phyloP scores from a whole-genome alignment of 495 filamentous ascomycete genomes.

The Penicillium chermesinum region DNA sequence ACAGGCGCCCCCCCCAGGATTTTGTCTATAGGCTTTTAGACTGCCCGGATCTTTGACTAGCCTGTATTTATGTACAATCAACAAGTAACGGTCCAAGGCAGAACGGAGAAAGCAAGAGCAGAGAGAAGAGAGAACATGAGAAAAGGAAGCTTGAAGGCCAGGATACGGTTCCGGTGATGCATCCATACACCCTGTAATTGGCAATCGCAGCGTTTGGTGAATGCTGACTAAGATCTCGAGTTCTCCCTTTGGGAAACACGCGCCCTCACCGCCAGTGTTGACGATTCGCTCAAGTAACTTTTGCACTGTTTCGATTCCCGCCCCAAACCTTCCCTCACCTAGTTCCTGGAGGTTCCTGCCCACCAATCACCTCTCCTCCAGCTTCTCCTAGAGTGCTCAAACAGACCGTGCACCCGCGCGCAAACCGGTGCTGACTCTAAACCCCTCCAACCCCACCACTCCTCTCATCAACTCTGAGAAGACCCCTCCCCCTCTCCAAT shows the following conservation, averaged over 20 bases:
- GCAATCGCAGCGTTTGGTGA: not conserved
- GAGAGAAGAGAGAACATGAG: too few relatives aligned
- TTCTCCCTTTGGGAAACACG: slow-evolving; percentile 11
- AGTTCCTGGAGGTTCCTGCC: not conserved
- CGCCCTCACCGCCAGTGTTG: slow-evolving; percentile 32
- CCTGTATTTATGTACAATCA: too few relatives aligned
- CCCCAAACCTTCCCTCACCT: slow-evolving; percentile 5
- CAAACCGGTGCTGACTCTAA: not conserved
- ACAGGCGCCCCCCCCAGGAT: too few relatives aligned
- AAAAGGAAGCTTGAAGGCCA: too few relatives aligned
- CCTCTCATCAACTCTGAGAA: slow-evolving; percentile 3
- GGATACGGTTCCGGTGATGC: not conserved
- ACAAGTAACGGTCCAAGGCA: too few relatives aligned
- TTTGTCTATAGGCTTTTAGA: too few relatives aligned
- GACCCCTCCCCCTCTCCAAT: slow-evolving; percentile 1
- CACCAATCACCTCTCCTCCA: slow-evolving; percentile 8
- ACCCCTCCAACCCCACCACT: slow-evolving; percentile 34
- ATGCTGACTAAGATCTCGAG: slow-evolving; percentile 20
- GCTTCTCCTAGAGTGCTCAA: not conserved
- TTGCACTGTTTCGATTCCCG: slow-evolving; percentile 8
- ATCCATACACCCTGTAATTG: not conserved
- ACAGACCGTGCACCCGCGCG: slow-evolving; percentile 6
- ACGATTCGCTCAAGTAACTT: slow-evolving; percentile 3
- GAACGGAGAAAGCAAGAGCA: too few relatives aligned
- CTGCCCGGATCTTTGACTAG: too few relatives aligned